Conservation (phyloP, 169 alveolate species). For the Eimeria necatrix region DNA sequence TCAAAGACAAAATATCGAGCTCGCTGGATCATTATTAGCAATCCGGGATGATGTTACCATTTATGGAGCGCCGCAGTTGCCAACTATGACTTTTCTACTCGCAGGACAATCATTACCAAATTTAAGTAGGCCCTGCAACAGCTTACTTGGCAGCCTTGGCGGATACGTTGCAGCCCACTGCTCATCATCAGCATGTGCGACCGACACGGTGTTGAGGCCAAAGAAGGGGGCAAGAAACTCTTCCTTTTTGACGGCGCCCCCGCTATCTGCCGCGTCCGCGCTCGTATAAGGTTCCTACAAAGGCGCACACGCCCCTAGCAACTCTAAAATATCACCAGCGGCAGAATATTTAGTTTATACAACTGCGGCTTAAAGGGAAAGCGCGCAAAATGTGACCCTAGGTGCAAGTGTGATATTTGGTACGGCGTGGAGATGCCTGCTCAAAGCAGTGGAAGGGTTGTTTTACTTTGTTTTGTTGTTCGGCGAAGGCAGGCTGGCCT, state of each 20-base stretch:
- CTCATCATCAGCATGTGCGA: background rate
- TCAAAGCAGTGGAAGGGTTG: background rate
- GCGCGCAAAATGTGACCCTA: too few species aligned
- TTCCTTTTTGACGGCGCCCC: conserved; percentile 72
- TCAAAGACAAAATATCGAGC: too few species aligned
- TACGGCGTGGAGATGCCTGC: background rate
- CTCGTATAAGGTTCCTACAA: conserved; percentile 38
- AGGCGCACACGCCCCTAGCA: background rate
- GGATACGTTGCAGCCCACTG: conserved; percentile 83
- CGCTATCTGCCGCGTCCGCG: conserved; percentile 52
- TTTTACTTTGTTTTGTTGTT: conserved; percentile 20
- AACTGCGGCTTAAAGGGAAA: too few species aligned
- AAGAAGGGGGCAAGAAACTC: conserved; percentile 67
- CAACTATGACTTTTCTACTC: too few species aligned
- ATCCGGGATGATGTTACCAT: too few species aligned
- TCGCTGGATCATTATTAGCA: too few species aligned
- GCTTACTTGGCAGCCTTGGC: conserved; percentile 78
- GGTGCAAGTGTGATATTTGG: too few species aligned
- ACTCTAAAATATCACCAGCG: too few species aligned
- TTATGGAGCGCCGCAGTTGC: too few species aligned
- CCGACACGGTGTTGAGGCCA: conserved; percentile 29
- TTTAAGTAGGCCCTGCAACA: too few species aligned
- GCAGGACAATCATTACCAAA: too few species aligned
- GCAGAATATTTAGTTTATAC: too few species aligned
- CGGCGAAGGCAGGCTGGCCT: conserved; percentile 52